These are phyloP conservation scores for Elsinoe fawcettii DNA, from an alignment of 2,329 filamentous ascomycete species.

Conservation along the genomic window DNA sequence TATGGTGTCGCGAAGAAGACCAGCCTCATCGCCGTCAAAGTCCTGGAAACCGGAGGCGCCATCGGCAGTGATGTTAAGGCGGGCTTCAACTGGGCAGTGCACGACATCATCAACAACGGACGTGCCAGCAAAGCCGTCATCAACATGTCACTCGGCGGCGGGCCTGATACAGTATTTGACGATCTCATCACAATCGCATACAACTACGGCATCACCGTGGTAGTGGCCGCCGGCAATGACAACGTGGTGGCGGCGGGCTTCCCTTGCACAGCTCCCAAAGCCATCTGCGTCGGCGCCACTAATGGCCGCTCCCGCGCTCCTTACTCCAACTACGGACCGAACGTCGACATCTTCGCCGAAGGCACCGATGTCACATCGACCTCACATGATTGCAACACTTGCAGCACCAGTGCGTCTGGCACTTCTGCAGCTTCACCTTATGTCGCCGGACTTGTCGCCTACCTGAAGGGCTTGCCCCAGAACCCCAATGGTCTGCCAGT, in stretches of 20 bases:
- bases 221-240: slow-evolving; percentile 50
- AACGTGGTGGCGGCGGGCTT: slow-evolving; percentile 25
- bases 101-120: slow-evolving; percentile 22
- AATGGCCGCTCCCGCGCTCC: slow-evolving; percentile 22
- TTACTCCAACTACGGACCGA: slow-evolving; percentile 27
- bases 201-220: slow-evolving; percentile 42
- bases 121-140: slow-evolving; percentile 39
- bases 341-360: slow-evolving; percentile 33
- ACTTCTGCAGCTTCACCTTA: slow-evolving; percentile 25
- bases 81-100: slow-evolving; percentile 48
- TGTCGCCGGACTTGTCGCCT: slow-evolving; percentile 21
- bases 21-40: slow-evolving; percentile 52
- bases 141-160: slow-evolving; percentile 49
- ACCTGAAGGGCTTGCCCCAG: neutral
- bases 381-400: neutral
- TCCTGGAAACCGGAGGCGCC: slow-evolving; percentile 30
- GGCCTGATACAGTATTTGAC: slow-evolving; percentile 42
- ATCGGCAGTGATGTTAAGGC: slow-evolving; percentile 39
- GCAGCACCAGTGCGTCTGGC: neutral
- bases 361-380: slow-evolving; percentile 22
- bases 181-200: slow-evolving; percentile 42
- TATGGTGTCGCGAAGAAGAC: slow-evolving; percentile 55
- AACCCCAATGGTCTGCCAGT: neutral
- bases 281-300: slow-evolving; percentile 30
- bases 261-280: slow-evolving; percentile 30